Conservation (phyloP, 805 yeast genomes). For the Ogataea wickerhamii region DNA sequence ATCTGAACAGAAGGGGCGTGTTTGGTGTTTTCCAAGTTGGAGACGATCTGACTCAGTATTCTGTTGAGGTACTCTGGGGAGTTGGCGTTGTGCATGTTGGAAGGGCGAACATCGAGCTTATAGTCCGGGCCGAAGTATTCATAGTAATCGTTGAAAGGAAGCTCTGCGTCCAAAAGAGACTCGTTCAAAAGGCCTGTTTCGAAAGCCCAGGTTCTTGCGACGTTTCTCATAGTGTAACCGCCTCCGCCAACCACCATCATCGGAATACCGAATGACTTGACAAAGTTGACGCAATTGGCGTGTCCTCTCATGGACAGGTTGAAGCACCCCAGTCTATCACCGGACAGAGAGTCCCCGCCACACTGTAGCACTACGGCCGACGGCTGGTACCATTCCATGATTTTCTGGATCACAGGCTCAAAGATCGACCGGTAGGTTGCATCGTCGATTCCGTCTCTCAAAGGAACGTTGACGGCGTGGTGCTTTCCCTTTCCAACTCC, state of each 20-base stretch:
- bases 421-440: constrained; percentile 78
- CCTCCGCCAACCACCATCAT: constrained; percentile 96
- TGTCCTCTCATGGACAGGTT: constrained; percentile 92
- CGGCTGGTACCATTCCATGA: constrained; percentile 87
- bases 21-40: constrained; percentile 82
- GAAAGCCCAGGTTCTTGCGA: constrained; percentile 90
- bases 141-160: constrained; percentile 93
- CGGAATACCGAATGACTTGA: constrained; percentile 82
- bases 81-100: constrained; percentile 95
- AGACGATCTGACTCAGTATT: constrained; percentile 69
- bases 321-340: constrained; percentile 94
- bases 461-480: constrained; percentile 80
- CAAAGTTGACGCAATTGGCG: constrained; percentile 90
- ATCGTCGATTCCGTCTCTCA: constrained; percentile 93
- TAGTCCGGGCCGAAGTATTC: constrained; percentile 98
- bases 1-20: constrained; percentile 97
- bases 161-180: constrained; percentile 67
- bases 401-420: constrained; percentile 79
- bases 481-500: constrained; percentile 85
- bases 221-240: constrained; percentile 97
- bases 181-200: constrained; percentile 88
- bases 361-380: constrained; percentile 96
- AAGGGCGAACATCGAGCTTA: constrained; percentile 88
- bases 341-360: constrained; percentile 96
- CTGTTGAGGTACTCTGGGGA: constrained; percentile 88